phyloP scores from a whole-genome alignment of 2,329 filamentous ascomycete species.

The Penicillium frequentans region DNA sequence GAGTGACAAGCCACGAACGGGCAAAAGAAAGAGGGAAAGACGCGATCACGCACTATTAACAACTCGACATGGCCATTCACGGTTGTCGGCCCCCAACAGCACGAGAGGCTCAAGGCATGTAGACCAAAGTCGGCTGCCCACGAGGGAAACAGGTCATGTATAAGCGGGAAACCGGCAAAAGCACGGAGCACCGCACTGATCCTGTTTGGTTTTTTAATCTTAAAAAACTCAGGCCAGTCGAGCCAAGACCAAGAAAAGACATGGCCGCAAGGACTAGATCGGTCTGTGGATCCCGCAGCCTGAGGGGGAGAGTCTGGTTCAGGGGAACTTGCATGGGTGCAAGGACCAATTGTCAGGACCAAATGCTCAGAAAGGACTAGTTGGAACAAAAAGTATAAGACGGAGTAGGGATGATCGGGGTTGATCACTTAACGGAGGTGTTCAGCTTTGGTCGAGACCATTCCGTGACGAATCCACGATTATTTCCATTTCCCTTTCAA shows the following conservation, averaged over 20 bases:
- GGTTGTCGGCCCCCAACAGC: neutral
- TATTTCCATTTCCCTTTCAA: too few relatives aligned
- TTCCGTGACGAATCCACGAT: neutral
- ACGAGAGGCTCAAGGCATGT: neutral
- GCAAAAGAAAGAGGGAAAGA: slow-evolving; percentile 5
- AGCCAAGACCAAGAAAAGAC: slow-evolving; percentile 17
- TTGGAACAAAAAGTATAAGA: neutral
- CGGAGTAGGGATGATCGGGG: neutral
- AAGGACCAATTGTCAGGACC: slow-evolving; percentile 1
- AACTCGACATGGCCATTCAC: slow-evolving; percentile 8
- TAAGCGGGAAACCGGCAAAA: slow-evolving; percentile 1
- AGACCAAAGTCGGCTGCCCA: neutral
- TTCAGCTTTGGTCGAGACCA: neutral
- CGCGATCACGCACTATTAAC: slow-evolving; percentile 5
- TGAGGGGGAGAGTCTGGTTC: slow-evolving; percentile 3
- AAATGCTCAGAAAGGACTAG: neutral
- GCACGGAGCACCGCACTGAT: slow-evolving; percentile 8
- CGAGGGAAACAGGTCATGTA: neutral
- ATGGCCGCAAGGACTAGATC: slow-evolving; percentile 20
- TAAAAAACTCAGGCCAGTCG: neutral
- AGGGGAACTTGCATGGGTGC: slow-evolving; percentile 8
- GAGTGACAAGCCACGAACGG: slow-evolving; percentile 11
- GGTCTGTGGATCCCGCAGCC: slow-evolving; percentile 20
- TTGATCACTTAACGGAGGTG: neutral
- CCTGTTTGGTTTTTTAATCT: slow-evolving; percentile 6